These are phyloP conservation scores for Fusarium gaditjirri DNA, from an alignment of 2,329 filamentous ascomycete species.

Conservation along the genomic window DNA sequence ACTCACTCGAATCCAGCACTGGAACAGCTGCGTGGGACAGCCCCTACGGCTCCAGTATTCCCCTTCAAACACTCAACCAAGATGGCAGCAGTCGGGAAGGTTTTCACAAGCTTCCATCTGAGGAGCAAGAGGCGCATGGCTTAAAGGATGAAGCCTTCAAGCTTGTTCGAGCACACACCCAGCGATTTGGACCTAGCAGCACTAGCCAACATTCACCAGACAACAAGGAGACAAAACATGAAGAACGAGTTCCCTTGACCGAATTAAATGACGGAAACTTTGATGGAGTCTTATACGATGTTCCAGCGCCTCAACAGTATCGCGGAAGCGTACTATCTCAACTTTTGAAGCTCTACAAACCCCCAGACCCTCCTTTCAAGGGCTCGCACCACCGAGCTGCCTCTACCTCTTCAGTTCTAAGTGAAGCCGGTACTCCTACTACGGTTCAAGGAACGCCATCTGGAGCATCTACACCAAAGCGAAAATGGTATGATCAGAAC, in stretches of 20 bases:
- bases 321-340: constrained; percentile 59
- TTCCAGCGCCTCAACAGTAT: constrained; percentile 55
- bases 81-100: constrained; percentile 25
- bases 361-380: constrained; percentile 43
- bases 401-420: constrained; percentile 44
- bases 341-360: constrained; percentile 59
- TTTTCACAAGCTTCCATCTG: constrained; percentile 28
- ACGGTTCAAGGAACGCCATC: constrained; percentile 50
- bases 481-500: constrained; percentile 62
- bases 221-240: constrained; percentile 21
- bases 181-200: constrained; percentile 33
- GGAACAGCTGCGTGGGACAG: constrained; percentile 44
- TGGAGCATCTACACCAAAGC: constrained; percentile 56
- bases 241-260: constrained; percentile 40
- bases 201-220: constrained; percentile 12
- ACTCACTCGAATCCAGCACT: constrained; percentile 53
- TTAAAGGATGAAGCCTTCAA: constrained; percentile 53
- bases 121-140: constrained; percentile 13
- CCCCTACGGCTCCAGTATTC: constrained; percentile 43
- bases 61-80: constrained; percentile 48
- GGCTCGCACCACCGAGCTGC: constrained; percentile 39
- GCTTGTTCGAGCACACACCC: constrained; percentile 57
- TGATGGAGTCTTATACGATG: constrained; percentile 53
- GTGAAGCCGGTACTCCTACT: constrained; percentile 48
- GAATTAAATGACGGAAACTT: constrained; percentile 54